Conservation (phyloP, 495 filamentous ascomycete genomes). For the Antarctomyces pellizariae region DNA sequence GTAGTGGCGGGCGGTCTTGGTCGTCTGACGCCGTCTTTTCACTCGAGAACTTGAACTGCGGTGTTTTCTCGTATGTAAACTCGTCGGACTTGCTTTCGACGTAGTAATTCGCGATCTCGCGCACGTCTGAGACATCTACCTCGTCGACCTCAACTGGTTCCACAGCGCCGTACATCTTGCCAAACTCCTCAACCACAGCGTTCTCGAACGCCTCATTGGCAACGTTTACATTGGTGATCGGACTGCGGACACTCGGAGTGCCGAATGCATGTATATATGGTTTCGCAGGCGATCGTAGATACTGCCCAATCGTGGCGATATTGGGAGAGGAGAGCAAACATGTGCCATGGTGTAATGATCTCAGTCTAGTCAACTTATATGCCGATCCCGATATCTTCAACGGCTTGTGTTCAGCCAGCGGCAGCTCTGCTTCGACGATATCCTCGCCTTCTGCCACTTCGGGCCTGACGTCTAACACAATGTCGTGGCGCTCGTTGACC, state of each 20-base stretch:
- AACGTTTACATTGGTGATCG: conserved; percentile 49
- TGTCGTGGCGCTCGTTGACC: conserved; percentile 85
- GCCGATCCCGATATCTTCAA: conserved; percentile 82
- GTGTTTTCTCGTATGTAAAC: conserved; percentile 71
- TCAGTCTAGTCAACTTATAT: conserved; percentile 61
- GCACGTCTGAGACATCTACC: conserved; percentile 16
- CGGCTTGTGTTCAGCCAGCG: conserved; percentile 11
- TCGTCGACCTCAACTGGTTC: conserved; percentile 23
- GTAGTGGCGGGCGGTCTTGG: conserved; percentile 24
- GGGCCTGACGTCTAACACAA: conserved; percentile 37
- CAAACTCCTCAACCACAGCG: conserved; percentile 27
- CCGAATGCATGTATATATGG: conserved; percentile 57
- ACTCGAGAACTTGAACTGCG: conserved; percentile 50
- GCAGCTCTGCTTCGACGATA: conserved; percentile 3
- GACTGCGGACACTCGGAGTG: conserved; percentile 79
- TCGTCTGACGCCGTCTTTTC: conserved; percentile 28
- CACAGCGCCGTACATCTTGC: conserved; percentile 23
- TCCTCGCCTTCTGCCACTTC: conserved; percentile 12
- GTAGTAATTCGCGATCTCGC: conserved; percentile 11
- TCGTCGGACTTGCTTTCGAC: conserved; percentile 28
- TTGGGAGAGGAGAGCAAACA: conserved; percentile 54
- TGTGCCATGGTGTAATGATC: conserved; percentile 80
- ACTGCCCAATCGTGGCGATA: conserved; percentile 35
- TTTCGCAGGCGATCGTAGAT: conserved; percentile 49
- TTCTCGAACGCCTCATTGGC: conserved; percentile 22